Conservation (phyloP, 768 basidiomycete species). For the Suillus spraguei region DNA sequence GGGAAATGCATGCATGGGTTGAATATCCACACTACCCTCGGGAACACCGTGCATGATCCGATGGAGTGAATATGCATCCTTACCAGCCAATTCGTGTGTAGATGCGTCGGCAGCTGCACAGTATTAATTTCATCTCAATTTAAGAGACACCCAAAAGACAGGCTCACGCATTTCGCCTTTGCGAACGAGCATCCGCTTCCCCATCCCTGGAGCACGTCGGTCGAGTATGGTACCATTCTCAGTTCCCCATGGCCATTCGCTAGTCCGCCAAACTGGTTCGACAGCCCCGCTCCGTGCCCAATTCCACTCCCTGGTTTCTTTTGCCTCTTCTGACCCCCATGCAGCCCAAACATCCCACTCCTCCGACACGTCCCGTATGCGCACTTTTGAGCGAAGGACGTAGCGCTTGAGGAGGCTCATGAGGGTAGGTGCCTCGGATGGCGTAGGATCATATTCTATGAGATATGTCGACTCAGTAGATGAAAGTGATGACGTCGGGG, state of each 20-base stretch:
- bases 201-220: constrained; percentile 77
- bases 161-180: constrained; percentile 77
- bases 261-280: constrained; percentile 71
- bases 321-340: constrained; percentile 61
- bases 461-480: constrained; percentile 57
- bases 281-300: constrained; percentile 72
- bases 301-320: constrained; percentile 48
- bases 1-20: constrained; percentile 79
- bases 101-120: constrained; percentile 52
- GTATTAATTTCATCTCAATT: constrained; percentile 10
- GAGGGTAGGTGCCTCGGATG: constrained; percentile 62
- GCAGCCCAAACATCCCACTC: constrained; percentile 83
- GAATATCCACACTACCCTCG: constrained; percentile 80
- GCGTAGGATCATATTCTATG: constrained; percentile 69
- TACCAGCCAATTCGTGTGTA: constrained; percentile 54
- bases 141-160: neutral
- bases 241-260: constrained; percentile 62
- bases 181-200: constrained; percentile 65
- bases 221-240: constrained; percentile 57
- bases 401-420: constrained; percentile 78
- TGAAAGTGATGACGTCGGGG: constrained; percentile 32
- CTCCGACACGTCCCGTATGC: constrained; percentile 73
- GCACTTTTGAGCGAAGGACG: constrained; percentile 88
- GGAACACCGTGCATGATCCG: constrained; percentile 84
- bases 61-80: constrained; percentile 72